Evolutionary conservation across 345 rosid species (phyloP).

Genomic region (Boechera stricta): DNA sequence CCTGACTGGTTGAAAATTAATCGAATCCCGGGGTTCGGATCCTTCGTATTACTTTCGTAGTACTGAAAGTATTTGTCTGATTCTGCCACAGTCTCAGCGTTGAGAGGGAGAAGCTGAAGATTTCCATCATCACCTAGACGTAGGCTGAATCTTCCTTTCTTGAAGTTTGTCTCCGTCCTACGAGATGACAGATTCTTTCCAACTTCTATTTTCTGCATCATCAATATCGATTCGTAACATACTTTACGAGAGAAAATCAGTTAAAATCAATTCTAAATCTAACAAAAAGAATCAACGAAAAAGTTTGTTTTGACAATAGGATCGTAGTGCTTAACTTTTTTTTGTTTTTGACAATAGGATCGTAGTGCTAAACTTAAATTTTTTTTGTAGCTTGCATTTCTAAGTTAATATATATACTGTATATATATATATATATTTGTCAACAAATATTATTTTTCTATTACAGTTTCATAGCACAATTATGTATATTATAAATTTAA

Average conservation of each 20-base stretch:
- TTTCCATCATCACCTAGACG: conserved; percentile 2
- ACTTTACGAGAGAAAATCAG: too few species aligned
- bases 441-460: background rate
- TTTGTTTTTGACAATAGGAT: background rate
- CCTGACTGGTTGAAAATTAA: conserved; percentile 60
- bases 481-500: too few species aligned
- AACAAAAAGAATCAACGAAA: background rate
- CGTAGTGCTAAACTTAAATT: background rate
- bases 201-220: conserved; percentile 10
- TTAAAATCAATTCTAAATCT: background rate
- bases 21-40: conserved; percentile 26
- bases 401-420: background rate
- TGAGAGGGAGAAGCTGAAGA: conserved; percentile 21
- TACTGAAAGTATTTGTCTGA: conserved; percentile 32
- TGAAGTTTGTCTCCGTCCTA: conserved; percentile 13
- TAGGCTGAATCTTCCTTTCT: conserved; percentile 28
- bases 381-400: background rate
- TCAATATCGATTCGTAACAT: too few species aligned
- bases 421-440: too few species aligned
- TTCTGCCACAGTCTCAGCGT: conserved; percentile 37
- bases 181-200: conserved; percentile 36
- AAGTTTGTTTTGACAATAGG: background rate
- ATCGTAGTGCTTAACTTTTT: background rate
- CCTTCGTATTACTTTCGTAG: conserved; percentile 32
- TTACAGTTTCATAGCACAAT: background rate